Base-by-base conservation (phyloP, 352 stramenopile genomes). In the Phytophthora ohioensis region DNA sequence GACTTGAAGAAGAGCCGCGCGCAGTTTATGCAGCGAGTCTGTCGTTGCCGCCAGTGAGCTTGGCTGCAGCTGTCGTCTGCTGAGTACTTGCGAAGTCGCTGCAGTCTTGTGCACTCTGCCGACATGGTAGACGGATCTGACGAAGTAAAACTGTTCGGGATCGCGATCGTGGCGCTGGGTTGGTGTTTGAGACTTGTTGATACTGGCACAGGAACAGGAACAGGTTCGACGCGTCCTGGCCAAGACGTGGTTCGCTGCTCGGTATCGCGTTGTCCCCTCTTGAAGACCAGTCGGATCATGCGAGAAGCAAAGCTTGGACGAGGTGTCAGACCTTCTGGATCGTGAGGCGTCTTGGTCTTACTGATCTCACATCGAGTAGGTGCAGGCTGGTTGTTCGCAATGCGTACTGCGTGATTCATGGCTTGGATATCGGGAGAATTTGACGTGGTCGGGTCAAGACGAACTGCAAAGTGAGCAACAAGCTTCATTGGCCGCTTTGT, bases 21-120 rank as follows among this genome's bases (percentile, higher is more conserved):
- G 32, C 68, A 75, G 68, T 76, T 76, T 17, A 30, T 51, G 34
- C 69, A 77, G 34, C 39, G 32, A 11, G 41, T 56, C 30, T 78
- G 60, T 41, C 47, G 35, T 32, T 59, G 55, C 35, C 66, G 60
- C 70, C 70, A 74, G 5, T 27, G 31, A 10, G 42, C 52, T 35
- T 51, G 5, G 9, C 9, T 52, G 12, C 7, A 34, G 10, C n/a
- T 15, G 9, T 41, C 42, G 34, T 62, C 52, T 5, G 15, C 21
- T 35, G 8, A 1, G n/a, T 34, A 41, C n/a, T 54, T 49, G 11
- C 8, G 32, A 36, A 41, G 12, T 39, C 10, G 42, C 3, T 45
- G 34, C 21, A 38, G 49, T 63, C 32, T 52, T 13, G 11, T 17
- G 13, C 13, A 32, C 46, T 12, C 15, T 34, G 17, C 34, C 13